Evolutionary conservation across 176 grass and related monocot species (phyloP), one percentile per base, ranked within the genome.

Genomic region (Bromus sterilis): DNA sequence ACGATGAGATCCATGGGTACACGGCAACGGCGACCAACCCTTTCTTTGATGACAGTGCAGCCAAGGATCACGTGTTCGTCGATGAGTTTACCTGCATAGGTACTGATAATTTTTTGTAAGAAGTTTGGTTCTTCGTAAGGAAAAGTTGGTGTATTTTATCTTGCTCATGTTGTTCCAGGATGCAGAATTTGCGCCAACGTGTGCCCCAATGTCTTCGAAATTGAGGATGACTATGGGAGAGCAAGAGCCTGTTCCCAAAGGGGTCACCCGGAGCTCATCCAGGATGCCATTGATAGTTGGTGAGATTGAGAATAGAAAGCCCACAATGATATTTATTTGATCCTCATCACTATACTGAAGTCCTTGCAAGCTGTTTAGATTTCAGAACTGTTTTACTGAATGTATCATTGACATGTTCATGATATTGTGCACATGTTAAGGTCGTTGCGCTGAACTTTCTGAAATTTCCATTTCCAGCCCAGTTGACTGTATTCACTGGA

Each of bases 401-500:
- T 61, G 26, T 37, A 6, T 29, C 29, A 26, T 41, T 58, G 29
- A 23, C 59, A 7, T 46, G 59, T 80, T 36, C 24, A 25, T 55
- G 7, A 71, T 76, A n/a, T 69, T 69, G 11, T 59, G 4, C 12
- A 1, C 2, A 3, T 76, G 32, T 61, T 76, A 80, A 77, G 33
- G 26, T 80, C 53, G 31, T 21, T 58, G 31, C 14, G 1, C 82
- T 89, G 46, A 82, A 87, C 7, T 43, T 77, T 66, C 13, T 56
- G 37, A 10, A 77, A 9, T 86, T 91, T 85, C 44, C 58, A 80
- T 86, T 86, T 74, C 39, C 87, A 98, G 92, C 84, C 96, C 93
- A 37, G 96, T 98, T 30, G 90, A 95, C 83, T 98, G 92, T 90
- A 98, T 98, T 82, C 90, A 98, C 41, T 95, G 96, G 96, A 98